Percentiles rank a stretch among this genome's conserved stretches.
Evolutionary conservation across 495 filamentous ascomycete genomes (phyloP).

Genomic region (Astrothelium subdiscretum): DNA sequence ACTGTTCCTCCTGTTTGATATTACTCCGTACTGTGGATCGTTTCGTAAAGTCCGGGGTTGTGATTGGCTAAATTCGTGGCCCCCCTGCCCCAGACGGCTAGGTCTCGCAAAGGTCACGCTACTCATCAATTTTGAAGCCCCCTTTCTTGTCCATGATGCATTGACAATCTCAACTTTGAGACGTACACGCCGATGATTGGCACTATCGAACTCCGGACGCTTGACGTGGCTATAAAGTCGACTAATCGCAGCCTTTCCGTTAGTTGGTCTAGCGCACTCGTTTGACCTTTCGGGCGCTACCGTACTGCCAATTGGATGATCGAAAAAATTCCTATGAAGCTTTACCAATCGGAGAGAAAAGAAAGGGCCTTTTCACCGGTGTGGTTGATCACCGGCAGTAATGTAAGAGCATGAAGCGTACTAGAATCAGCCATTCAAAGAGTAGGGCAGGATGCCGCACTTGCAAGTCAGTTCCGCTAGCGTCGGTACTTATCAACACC

Average conservation of each 20-base stretch:
- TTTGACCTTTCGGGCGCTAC: not conserved
- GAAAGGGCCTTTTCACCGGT: not conserved
- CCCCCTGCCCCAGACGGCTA: not conserved
- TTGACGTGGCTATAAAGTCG: not conserved
- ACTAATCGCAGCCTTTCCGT: not conserved
- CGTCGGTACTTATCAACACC: not conserved
- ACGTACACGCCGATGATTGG: not conserved
- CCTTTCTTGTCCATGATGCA: not conserved
- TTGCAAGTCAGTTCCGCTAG: not conserved
- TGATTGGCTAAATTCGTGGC: not conserved
- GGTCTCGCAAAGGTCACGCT: not conserved
- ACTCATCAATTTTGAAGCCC: not conserved
- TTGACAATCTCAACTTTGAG: not conserved
- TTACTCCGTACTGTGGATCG: not conserved
- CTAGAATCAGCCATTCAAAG: conserved; percentile 1
- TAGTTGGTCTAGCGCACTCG: not conserved
- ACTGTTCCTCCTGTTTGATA: not conserved
- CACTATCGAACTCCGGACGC: not conserved
- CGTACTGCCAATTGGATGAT: not conserved
- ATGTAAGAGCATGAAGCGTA: not conserved
- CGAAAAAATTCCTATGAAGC: not conserved
- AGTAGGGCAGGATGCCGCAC: not conserved
- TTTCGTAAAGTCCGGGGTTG: not conserved
- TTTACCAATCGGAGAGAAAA: not conserved
- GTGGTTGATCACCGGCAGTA: not conserved